These are phyloP conservation scores for Pascua sp. DNA, from an alignment of 1,284 basidiomycete species.

Conservation along the genomic window DNA sequence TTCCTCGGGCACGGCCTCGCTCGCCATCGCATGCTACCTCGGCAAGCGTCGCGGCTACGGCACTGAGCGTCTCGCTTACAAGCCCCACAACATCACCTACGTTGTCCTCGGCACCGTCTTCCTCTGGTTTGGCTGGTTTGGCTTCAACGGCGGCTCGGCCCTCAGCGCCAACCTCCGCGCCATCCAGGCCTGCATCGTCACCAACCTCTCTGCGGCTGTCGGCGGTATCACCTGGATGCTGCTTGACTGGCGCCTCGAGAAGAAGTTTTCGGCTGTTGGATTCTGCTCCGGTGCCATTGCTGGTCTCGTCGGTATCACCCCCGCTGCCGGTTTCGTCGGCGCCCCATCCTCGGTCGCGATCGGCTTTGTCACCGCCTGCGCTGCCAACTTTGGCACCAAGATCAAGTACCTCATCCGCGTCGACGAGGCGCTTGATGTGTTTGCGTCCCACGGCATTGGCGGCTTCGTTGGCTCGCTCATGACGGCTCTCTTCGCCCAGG, in stretches of 20 bases:
- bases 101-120: conserved; percentile 88
- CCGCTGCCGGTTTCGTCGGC: conserved; percentile 84
- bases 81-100: conserved; percentile 75
- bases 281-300: conserved; percentile 94
- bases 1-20: conserved; percentile 79
- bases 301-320: conserved; percentile 80
- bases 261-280: conserved; percentile 88
- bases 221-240: conserved; percentile 95
- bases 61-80: conserved; percentile 83
- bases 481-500: conserved; percentile 84
- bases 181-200: conserved; percentile 84
- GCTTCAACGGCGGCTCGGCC: conserved; percentile 73
- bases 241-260: conserved; percentile 86
- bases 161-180: conserved; percentile 79
- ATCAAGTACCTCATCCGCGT: conserved; percentile 67
- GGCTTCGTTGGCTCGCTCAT: conserved; percentile 67
- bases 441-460: conserved; percentile 83
- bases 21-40: conserved; percentile 88
- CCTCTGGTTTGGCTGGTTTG: conserved; percentile 99
- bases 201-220: conserved; percentile 79
- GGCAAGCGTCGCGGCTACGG: conserved; percentile 87
- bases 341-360: conserved; percentile 75
- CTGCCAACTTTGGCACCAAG: conserved; percentile 91
- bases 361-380: conserved; percentile 76
- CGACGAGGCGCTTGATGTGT: conserved; percentile 69